Base-by-base conservation (phyloP, 2,329 filamentous ascomycete genomes). In the Trichoderma koningii region DNA sequence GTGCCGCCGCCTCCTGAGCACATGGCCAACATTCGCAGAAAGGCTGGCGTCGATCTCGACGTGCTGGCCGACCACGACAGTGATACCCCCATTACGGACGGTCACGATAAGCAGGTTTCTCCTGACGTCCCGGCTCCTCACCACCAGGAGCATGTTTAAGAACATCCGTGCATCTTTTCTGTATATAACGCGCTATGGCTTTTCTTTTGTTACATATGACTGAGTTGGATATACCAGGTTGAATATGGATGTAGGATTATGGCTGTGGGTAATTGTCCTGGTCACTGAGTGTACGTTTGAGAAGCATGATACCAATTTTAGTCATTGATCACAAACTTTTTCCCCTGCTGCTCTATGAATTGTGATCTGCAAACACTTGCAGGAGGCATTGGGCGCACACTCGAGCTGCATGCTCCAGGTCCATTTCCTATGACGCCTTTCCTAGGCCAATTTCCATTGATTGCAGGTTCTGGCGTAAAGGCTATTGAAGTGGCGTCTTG, bases 1-100 rank as follows among this genome's bases (percentile, higher is more conserved):
- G 69, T 76, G 5, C 73, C 80, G 0, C 80, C 80, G 0, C 73
- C 78, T 1, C 76, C 79, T 0, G 79, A 81, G 63, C 75, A 81
- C 66, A 80, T 82, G 72, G 73, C 76, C 0, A 71, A 74, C 15
- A 80, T 81, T 14, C 73, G 80, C 14, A 75, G 74, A 44, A 66
- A 77, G 69, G 80, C 80, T 3, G 80, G 80, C 0, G 75, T 76
- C 0, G 78, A 79, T 23, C 61, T 79, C 1, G 77, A 77, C 48
- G 64, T 44, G 1, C 17, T 68, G 3, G 71, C 66, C 6, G 61
- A 50, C 12, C 53, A 62, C 12, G 56, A 52, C 14, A 66, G 53
- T 23, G 64, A 51, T 42, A 41, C 38, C 51, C 45, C 63, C 1
- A 23, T 55, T 10, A 47, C 28, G 17, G 56, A 57, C 5, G 7